Evolutionary conservation across 495 filamentous ascomycete genomes (phyloP).

Genomic region (Tuber magnatum): DNA sequence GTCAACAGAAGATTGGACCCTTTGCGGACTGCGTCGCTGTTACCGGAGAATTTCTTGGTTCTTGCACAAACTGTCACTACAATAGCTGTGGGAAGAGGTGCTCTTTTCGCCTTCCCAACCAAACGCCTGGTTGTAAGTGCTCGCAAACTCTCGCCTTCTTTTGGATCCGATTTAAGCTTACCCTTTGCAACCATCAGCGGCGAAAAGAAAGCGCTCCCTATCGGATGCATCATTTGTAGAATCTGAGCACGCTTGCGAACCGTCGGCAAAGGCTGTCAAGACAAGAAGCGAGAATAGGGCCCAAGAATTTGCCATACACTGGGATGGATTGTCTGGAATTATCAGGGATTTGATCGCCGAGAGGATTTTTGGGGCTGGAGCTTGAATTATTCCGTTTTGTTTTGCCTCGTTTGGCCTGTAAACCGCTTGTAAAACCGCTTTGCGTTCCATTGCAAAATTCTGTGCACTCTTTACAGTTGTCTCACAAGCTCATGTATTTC

Average conservation of each 20-base stretch:
- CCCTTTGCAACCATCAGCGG: neutral
- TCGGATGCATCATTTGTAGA: neutral
- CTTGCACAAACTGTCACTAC: neutral
- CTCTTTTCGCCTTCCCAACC: neutral
- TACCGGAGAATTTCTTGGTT: neutral
- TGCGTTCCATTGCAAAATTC: neutral
- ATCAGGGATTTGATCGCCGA: neutral
- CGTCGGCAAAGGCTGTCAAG: neutral
- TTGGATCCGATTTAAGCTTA: neutral
- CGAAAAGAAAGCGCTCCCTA: neutral
- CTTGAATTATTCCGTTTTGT: neutral
- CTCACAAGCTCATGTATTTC: neutral
- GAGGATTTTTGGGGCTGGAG: neutral
- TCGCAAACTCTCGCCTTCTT: neutral
- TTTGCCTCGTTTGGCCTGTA: neutral
- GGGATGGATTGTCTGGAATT: slow-evolving; percentile 1
- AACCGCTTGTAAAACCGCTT: neutral
- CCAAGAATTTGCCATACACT: neutral
- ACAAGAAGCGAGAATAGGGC: neutral
- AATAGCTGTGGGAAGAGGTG: neutral
- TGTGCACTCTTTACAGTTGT: neutral
- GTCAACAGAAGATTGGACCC: neutral
- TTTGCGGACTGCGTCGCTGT: neutral
- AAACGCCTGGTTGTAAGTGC: neutral
- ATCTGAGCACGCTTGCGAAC: neutral